Evolutionary conservation across 2,329 filamentous ascomycete species (phyloP).

Genomic region (Lachnellula willkommii): DNA sequence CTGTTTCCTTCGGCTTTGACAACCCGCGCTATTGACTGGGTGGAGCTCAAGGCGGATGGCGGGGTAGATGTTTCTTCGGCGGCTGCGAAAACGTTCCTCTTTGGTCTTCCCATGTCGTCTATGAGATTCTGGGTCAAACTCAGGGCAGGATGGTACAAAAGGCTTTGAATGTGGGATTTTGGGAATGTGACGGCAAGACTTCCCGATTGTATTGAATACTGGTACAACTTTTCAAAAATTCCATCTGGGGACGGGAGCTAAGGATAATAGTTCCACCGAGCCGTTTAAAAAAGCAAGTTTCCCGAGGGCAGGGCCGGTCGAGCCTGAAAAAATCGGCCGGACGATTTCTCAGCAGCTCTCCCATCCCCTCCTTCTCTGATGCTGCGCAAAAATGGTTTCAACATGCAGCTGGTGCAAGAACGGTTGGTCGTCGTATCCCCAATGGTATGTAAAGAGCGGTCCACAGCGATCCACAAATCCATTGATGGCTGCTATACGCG

Average conservation of each 20-base stretch:
- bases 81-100: constrained; percentile 71
- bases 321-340: background rate
- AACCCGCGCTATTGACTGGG: constrained; percentile 68
- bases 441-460: too few species aligned
- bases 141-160: background rate
- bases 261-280: background rate
- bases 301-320: background rate
- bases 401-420: too few species aligned
- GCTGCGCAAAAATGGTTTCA: too few species aligned
- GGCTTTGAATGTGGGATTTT: background rate
- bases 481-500: background rate
- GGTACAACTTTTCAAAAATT: background rate
- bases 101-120: constrained; percentile 62
- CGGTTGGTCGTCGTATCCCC: too few species aligned
- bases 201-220: background rate
- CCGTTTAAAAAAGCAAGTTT: background rate
- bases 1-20: constrained; percentile 83
- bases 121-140: background rate
- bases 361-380: background rate
- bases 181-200: background rate
- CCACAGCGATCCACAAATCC: background rate
- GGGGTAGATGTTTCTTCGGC: constrained; percentile 64
- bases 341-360: background rate
- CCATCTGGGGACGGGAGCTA: background rate
- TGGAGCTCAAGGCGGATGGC: constrained; percentile 52